Evolutionary conservation across 2,329 filamentous ascomycete species (phyloP), one percentile per base, ranked within the genome.

Genomic region (Neofusicoccum parvum): DNA sequence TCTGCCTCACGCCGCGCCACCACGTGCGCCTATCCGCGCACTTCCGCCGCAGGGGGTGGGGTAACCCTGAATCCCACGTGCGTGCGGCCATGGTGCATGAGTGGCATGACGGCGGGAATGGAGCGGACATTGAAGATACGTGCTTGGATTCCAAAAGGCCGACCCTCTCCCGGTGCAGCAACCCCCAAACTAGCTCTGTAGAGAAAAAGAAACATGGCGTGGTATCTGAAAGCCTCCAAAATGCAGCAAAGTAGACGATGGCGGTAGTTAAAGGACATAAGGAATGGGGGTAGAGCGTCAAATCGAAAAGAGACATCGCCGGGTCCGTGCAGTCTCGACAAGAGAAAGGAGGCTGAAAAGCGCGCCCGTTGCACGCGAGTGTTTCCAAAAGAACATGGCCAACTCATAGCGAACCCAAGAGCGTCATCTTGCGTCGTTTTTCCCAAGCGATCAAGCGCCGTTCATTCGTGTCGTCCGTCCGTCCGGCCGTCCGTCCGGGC

Each of bases 171-270:
- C 17, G 45, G 27, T 32, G 43, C 17, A 9, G 54, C 51, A 43
- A 27, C 36, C 54, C 43, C 43, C 39, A 12, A 45, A 58, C 54
- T 58, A 60, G 41, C 23, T 60, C 43, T 60, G 56, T 36, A 37
- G 34, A 60, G 54, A 59, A 59, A 59, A 56, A 27, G 15, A 43
- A 60, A 60, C 56, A 60, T 60, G 32, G 56, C 56, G 56, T 60
- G 56, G 56, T 60, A 60, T 60, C 56, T 60, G 56, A 20, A 48
- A 59, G 37, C 54, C 54, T 45, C 39, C 54, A 45, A 53, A 63
- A 63, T 34, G 49, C 60, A 63, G 39, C 12, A 51, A 51, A 45
- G 17, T 17, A 41, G 43, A 62, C 45, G 17, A 27, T 27, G 27
- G 7, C 14, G 20, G 37, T 32, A 49, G 45, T 39, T 49, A 49